Evolutionary conservation across 495 filamentous ascomycete species (phyloP).

Genomic region (Annulohypoxylon stygium): DNA sequence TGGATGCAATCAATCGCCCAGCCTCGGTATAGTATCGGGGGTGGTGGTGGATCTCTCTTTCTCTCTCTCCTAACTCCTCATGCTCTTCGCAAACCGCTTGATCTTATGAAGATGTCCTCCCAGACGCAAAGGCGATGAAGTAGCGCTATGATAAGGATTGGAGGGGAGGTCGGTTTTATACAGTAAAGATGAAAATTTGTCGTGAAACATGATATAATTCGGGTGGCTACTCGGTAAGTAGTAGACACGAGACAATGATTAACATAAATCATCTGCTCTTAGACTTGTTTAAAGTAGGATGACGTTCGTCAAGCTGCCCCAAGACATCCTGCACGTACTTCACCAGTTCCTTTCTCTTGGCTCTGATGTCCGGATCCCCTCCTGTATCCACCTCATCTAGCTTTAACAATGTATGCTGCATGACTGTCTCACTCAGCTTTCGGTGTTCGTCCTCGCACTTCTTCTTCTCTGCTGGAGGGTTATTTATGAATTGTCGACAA

Average conservation of each 20-base stretch:
- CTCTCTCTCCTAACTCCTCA: background rate
- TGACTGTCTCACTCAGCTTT: constrained; percentile 83
- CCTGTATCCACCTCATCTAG: constrained; percentile 85
- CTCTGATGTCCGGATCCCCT: constrained; percentile 72
- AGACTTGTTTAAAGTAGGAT: constrained; percentile 21
- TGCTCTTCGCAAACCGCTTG: background rate
- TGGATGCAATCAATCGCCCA: constrained; percentile 16
- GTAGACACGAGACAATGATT: background rate
- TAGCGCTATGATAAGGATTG: background rate
- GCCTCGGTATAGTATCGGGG: background rate
- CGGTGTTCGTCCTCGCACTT: constrained; percentile 82
- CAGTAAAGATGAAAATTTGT: background rate
- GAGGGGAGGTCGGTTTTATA: background rate
- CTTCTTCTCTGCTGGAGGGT: constrained; percentile 77
- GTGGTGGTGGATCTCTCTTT: background rate
- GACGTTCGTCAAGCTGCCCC: constrained; percentile 69
- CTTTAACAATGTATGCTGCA: constrained; percentile 87
- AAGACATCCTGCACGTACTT: constrained; percentile 77
- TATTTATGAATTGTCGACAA: constrained; percentile 71
- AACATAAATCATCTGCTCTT: constrained; percentile 33
- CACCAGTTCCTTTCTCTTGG: constrained; percentile 79
- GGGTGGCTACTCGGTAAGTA: background rate
- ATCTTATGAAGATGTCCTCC: background rate
- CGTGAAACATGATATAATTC: constrained; percentile 6
- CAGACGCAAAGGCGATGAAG: background rate